phyloP scores from a whole-genome alignment of 805 yeast species.

The Teunomyces pallodes region DNA sequence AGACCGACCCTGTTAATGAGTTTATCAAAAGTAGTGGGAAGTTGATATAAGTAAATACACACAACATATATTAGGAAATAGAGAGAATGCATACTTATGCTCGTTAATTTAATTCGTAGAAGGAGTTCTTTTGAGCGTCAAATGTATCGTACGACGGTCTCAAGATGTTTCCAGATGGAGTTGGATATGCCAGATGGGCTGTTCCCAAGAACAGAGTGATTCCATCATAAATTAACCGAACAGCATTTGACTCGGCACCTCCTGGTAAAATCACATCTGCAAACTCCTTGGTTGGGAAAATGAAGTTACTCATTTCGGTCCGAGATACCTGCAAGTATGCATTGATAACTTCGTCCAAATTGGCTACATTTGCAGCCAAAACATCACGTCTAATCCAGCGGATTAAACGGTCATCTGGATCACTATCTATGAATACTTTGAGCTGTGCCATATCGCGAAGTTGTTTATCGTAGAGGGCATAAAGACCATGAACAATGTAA shows the following conservation, averaged over 20 bases:
- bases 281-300: conserved; percentile 63
- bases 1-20: conserved; percentile 53
- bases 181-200: conserved; percentile 7
- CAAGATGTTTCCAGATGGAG: conserved; percentile 21
- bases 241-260: conserved; percentile 61
- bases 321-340: conserved; percentile 56
- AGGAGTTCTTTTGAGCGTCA: conserved; percentile 38
- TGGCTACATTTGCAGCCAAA: conserved; percentile 8
- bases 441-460: conserved; percentile 57
- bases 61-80: not conserved
- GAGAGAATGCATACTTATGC: conserved; percentile 1
- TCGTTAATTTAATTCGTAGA: conserved; percentile 38
- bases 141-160: conserved; percentile 21
- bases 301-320: conserved; percentile 64
- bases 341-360: conserved; percentile 39
- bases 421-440: conserved; percentile 77
- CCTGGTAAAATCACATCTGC: conserved; percentile 76
- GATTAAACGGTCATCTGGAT: conserved; percentile 80
- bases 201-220: conserved; percentile 37
- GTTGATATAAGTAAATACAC: conserved; percentile 8
- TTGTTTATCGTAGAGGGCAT: conserved; percentile 66
- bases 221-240: conserved; percentile 63
- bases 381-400: conserved; percentile 63
- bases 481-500: conserved; percentile 67
- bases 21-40: conserved; percentile 18